Percentiles rank a stretch among this genome's conserved stretches.
These are phyloP conservation scores for Schizochytrium sp. DNA, from an alignment of 108 stramenopile species.

Conservation along the genomic window DNA sequence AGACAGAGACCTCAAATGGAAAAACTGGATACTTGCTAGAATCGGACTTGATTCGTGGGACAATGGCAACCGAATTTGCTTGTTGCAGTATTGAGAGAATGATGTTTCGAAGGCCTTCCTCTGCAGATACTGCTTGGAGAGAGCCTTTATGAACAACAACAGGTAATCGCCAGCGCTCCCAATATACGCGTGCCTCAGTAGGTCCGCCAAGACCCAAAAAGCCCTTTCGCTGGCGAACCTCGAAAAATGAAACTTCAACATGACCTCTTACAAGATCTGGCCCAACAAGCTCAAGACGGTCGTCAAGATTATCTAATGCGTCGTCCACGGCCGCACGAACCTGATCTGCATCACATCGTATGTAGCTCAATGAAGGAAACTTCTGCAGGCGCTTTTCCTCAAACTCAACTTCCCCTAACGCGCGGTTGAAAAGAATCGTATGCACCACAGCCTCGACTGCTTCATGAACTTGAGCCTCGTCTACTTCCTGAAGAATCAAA, in stretches of 20 bases:
- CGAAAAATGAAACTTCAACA: slow-evolving; percentile 29
- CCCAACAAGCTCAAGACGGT: background rate
- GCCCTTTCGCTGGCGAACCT: slow-evolving; percentile 15
- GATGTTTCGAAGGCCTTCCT: background rate
- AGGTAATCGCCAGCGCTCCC: slow-evolving; percentile 48
- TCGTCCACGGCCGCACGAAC: background rate
- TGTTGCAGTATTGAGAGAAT: slow-evolving; percentile 1
- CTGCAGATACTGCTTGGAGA: background rate
- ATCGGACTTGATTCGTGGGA: background rate
- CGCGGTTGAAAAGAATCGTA: slow-evolving; percentile 18
- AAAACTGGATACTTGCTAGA: background rate
- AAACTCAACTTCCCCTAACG: slow-evolving; percentile 27
- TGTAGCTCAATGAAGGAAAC: slow-evolving; percentile 14
- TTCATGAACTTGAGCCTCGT: slow-evolving; percentile 10
- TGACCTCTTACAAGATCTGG: slow-evolving; percentile 7
- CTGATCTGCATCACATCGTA: background rate
- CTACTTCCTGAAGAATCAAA: background rate
- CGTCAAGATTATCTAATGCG: slow-evolving; percentile 4
- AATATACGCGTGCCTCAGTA: background rate
- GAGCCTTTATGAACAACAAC: slow-evolving; percentile 49
- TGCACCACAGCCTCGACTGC: slow-evolving; percentile 47
- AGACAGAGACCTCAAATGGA: slow-evolving; percentile 1
- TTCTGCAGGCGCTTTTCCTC: background rate
- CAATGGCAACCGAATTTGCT: background rate
- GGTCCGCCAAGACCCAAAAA: background rate